Conservation (phyloP, 2,329 filamentous ascomycete genomes). For the Monilinia laxa region DNA sequence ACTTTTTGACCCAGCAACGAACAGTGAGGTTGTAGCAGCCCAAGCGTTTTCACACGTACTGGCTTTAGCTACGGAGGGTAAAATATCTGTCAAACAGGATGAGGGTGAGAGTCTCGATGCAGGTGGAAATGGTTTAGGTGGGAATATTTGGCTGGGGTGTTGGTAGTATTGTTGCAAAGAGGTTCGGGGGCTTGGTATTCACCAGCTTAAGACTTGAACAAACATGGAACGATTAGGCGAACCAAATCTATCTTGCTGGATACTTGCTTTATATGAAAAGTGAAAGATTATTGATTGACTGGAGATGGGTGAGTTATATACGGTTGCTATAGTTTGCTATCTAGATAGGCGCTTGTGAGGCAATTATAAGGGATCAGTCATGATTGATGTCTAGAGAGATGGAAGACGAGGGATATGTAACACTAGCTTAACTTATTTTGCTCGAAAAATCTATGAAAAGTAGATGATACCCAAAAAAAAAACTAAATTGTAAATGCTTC, state of each 20-base stretch:
- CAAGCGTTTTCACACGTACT: conserved; percentile 77
- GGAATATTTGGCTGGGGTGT: conserved; percentile 19
- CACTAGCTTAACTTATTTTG: neutral
- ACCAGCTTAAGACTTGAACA: neutral
- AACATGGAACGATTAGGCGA: neutral
- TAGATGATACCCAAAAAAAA: neutral
- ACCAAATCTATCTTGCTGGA: neutral
- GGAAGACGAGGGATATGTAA: neutral
- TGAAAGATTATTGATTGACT: neutral
- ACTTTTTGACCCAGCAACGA: conserved; percentile 58
- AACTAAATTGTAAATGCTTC: neutral
- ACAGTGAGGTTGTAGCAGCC: conserved; percentile 61
- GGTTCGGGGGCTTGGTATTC: no score
- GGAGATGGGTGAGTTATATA: neutral
- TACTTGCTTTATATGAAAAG: neutral
- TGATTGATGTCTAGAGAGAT: neutral
- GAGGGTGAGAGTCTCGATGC: conserved; percentile 14
- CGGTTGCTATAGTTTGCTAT: conserved; percentile 2
- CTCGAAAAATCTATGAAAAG: neutral
- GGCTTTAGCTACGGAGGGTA: conserved; percentile 64
- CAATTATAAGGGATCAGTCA: neutral
- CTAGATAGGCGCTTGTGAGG: neutral
- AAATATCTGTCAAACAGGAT: conserved; percentile 61
- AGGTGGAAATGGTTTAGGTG: conserved; percentile 14
- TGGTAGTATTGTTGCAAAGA: neutral